A percentile compares a stretch with the other conserved stretches of the same genome.
These are phyloP conservation scores for Kwoniella mangroviensis DNA, from an alignment of 768 basidiomycete genomes.

Conservation along the genomic window DNA sequence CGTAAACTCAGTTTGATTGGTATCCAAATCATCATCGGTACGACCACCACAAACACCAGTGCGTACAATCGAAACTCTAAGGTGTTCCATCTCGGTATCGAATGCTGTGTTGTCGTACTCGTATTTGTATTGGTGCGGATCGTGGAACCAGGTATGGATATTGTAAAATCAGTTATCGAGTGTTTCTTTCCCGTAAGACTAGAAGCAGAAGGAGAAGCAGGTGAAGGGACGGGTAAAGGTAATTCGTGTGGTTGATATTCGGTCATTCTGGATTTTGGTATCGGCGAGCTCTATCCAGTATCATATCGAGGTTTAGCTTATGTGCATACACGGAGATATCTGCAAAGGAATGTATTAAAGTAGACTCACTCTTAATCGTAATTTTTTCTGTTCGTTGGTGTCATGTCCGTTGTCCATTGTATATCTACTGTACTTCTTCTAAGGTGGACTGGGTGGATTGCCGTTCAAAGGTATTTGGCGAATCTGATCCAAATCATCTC, in stretches of 20 bases:
- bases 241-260: background rate
- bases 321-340: background rate
- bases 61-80: slow-evolving; percentile 81
- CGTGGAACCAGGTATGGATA: slow-evolving; percentile 26
- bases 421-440: background rate
- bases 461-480: too few species aligned
- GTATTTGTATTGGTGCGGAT: background rate
- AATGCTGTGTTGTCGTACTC: background rate
- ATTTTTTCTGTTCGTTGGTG: background rate
- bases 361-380: slow-evolving; percentile 7
- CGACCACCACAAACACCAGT: slow-evolving; percentile 64
- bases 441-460: too few species aligned
- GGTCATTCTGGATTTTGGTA: background rate
- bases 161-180: slow-evolving; percentile 33
- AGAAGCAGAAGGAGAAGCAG: background rate
- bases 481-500: too few species aligned
- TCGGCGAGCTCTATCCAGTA: background rate
- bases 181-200: background rate
- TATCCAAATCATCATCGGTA: slow-evolving; percentile 78
- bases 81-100: slow-evolving; percentile 72
- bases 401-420: background rate
- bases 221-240: slow-evolving; percentile 13
- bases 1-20: slow-evolving; percentile 74
- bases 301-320: background rate
- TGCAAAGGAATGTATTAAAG: background rate